phyloP scores from a whole-genome alignment of 208 protist genomes.

The Tritrichomonas musculus region DNA sequence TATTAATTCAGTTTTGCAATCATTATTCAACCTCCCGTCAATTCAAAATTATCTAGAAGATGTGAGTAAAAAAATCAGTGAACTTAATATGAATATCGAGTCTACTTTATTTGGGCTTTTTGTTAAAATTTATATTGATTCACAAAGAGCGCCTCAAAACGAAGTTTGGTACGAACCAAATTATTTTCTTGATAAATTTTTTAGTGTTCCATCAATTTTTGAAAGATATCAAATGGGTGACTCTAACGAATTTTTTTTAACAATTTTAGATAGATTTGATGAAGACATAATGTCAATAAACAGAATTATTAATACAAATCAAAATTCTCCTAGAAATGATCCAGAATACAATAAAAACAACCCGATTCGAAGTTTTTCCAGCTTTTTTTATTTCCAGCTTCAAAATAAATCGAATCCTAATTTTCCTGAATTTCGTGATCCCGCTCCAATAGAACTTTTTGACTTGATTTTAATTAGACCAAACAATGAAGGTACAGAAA shows the following conservation, averaged over 20 bases:
- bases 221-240: background rate
- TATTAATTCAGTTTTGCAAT: background rate
- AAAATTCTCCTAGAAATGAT: too few species aligned
- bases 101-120: background rate
- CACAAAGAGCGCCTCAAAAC: conserved; percentile 21
- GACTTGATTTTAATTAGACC: too few species aligned
- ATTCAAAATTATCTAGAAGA: background rate
- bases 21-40: background rate
- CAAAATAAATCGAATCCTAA: too few species aligned
- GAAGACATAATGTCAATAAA: background rate
- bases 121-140: conserved; percentile 15
- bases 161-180: conserved; percentile 19
- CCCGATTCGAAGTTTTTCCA: too few species aligned
- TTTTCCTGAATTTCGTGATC: too few species aligned
- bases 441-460: too few species aligned
- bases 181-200: background rate
- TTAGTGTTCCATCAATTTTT: background rate
- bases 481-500: too few species aligned
- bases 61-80: background rate
- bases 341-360: too few species aligned
- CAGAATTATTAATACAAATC: too few species aligned
- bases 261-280: background rate
- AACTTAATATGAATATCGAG: background rate
- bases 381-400: too few species aligned
- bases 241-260: background rate